phyloP scores from a whole-genome alignment of 192 early-diverging fungal species.

The Gigaspora rosea region DNA sequence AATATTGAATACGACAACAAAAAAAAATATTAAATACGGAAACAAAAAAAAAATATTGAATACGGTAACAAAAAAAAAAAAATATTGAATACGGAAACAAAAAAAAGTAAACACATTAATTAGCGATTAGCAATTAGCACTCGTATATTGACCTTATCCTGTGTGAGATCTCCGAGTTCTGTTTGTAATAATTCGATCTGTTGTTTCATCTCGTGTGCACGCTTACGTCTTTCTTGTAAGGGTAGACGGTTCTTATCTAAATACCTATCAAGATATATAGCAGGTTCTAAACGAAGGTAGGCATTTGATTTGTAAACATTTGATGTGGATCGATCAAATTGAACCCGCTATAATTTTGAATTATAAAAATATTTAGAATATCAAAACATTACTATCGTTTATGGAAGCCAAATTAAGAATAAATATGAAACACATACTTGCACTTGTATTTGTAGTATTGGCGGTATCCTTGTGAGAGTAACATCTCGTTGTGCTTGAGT shows the following conservation, averaged over 20 bases:
- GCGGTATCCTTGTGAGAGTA: slow-evolving; percentile 57
- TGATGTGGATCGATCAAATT: slow-evolving; percentile 60
- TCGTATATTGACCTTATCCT: slow-evolving; percentile 14
- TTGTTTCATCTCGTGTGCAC: slow-evolving; percentile 36
- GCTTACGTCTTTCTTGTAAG: slow-evolving; percentile 28
- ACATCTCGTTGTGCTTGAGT: slow-evolving; percentile 45
- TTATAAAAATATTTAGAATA: background rate
- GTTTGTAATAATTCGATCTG: slow-evolving; percentile 36
- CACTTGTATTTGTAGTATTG: slow-evolving; percentile 70
- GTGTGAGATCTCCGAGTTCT: slow-evolving; percentile 35
- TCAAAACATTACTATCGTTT: background rate
- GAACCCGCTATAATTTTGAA: slow-evolving; percentile 51
- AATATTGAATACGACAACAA: too few relatives aligned
- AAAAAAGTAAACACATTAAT: background rate
- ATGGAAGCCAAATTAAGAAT: background rate
- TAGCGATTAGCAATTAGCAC: background rate
- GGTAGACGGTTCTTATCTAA: slow-evolving; percentile 41
- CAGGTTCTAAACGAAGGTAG: slow-evolving; percentile 60
- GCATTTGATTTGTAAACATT: slow-evolving; percentile 71
- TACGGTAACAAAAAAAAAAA: too few relatives aligned
- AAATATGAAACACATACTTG: slow-evolving; percentile 39
- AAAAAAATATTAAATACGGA: too few relatives aligned
- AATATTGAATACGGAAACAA: too few relatives aligned
- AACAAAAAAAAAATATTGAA: too few relatives aligned
- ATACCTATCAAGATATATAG: slow-evolving; percentile 63